These are phyloP conservation scores for Sophora flavescens DNA, from an alignment of 306 rosid genomes.

Conservation along the genomic window DNA sequence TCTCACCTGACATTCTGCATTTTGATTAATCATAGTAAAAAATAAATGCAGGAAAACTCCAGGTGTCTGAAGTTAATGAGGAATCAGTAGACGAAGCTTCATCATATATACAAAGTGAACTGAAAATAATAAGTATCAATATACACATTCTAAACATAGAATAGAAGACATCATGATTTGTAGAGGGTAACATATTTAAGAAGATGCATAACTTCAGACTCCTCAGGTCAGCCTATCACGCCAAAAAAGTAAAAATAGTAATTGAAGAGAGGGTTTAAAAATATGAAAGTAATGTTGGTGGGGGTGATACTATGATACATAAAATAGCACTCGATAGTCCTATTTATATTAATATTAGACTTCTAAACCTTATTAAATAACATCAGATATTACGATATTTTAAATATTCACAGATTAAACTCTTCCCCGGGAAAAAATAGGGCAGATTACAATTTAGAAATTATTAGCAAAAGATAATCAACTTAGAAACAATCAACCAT, in stretches of 20 bases:
- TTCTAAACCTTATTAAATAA: too few relatives aligned
- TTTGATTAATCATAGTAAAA: slow-evolving; percentile 38
- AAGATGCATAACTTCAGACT: slow-evolving; percentile 1
- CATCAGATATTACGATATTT: too few relatives aligned
- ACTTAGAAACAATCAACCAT: slow-evolving; percentile 1
- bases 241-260: not conserved
- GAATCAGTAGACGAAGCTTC: slow-evolving; percentile 26
- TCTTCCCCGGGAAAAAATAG: not conserved
- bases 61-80: not conserved
- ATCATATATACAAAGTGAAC: slow-evolving; percentile 6
- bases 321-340: too few relatives aligned
- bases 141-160: slow-evolving; percentile 14
- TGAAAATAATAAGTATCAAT: slow-evolving; percentile 29
- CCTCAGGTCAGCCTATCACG: slow-evolving; percentile 30
- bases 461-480: not conserved
- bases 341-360: too few relatives aligned
- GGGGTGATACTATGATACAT: too few relatives aligned
- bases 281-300: too few relatives aligned
- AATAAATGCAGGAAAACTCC: slow-evolving; percentile 30
- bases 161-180: slow-evolving; percentile 21
- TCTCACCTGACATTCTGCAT: slow-evolving; percentile 82
- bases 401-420: too few relatives aligned
- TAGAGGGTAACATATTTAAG: slow-evolving; percentile 16
- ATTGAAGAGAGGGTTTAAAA: too few relatives aligned
- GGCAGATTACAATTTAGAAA: not conserved